Percentiles rank a stretch among this genome's conserved stretches.
These are phyloP conservation scores for Saccharomycopsis sp. DNA, from an alignment of 805 yeast genomes.

Conservation along the genomic window DNA sequence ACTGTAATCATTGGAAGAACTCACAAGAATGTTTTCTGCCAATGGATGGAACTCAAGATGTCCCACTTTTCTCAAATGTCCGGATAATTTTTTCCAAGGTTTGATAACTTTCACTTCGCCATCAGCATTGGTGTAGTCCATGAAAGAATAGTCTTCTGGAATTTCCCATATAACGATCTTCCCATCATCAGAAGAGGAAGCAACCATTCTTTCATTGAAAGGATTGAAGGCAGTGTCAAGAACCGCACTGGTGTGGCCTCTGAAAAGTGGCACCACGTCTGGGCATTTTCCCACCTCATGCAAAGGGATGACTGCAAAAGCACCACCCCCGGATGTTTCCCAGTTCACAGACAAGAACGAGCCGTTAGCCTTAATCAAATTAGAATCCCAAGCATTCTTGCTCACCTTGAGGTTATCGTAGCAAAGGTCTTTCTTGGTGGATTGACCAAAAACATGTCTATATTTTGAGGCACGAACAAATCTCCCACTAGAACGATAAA, in stretches of 20 bases:
- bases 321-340: slow-evolving; percentile 96
- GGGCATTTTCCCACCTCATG: slow-evolving; percentile 86
- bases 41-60: slow-evolving; percentile 85
- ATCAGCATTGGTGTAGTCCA: slow-evolving; percentile 42
- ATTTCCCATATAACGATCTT: slow-evolving; percentile 80
- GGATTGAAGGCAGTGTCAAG: slow-evolving; percentile 96
- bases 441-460: slow-evolving; percentile 93
- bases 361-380: slow-evolving; percentile 79
- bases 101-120: slow-evolving; percentile 58
- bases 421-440: slow-evolving; percentile 43
- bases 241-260: slow-evolving; percentile 94
- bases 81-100: slow-evolving; percentile 63
- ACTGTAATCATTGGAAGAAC: slow-evolving; percentile 83
- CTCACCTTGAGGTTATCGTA: slow-evolving; percentile 55
- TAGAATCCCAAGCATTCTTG: slow-evolving; percentile 94
- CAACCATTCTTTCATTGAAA: slow-evolving; percentile 65
- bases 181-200: slow-evolving; percentile 75
- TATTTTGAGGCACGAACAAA: slow-evolving; percentile 95
- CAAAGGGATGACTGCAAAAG: slow-evolving; percentile 88
- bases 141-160: slow-evolving; percentile 73
- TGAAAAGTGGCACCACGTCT: slow-evolving; percentile 83
- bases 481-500: slow-evolving; percentile 34
- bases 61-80: slow-evolving; percentile 93
- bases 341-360: slow-evolving; percentile 80
- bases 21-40: slow-evolving; percentile 78